Conservation (phyloP, 2,329 filamentous ascomycete species). For the Trichophyton benhamiae region DNA sequence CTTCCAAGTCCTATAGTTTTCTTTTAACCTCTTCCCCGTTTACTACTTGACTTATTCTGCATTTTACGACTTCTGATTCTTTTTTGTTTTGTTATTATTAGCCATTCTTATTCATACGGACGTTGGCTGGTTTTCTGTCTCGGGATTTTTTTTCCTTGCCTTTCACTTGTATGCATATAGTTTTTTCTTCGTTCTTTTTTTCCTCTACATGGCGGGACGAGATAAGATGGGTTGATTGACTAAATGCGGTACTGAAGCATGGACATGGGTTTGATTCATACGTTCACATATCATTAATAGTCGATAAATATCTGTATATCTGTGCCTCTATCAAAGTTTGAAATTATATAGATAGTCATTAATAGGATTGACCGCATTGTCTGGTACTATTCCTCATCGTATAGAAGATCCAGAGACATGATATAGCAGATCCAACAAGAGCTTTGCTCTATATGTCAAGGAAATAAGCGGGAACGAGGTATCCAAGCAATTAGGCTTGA, state of each 20-base stretch:
- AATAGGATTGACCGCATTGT: background rate
- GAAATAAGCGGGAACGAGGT: no score
- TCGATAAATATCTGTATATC: background rate
- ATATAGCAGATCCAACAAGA: no score
- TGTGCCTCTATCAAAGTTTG: background rate
- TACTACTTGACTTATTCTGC: background rate
- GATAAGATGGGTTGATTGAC: slow-evolving; percentile 2
- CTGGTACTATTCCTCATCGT: background rate
- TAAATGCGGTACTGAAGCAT: background rate
- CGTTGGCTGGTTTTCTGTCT: background rate
- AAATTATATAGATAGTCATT: background rate
- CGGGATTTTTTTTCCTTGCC: background rate
- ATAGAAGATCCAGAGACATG: background rate
- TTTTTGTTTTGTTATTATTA: background rate
- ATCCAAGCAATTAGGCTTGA: no score
- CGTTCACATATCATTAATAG: background rate
- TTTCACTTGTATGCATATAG: background rate
- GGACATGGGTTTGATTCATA: background rate
- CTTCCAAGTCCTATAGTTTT: background rate
- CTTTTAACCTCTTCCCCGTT: background rate
- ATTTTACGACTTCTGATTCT: background rate
- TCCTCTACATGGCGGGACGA: background rate
- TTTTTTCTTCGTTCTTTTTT: background rate
- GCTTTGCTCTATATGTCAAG: no score
- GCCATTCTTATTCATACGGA: background rate